phyloP scores from a whole-genome alignment of 257 asterid genomes.

The Nicotiana benthamiana region DNA sequence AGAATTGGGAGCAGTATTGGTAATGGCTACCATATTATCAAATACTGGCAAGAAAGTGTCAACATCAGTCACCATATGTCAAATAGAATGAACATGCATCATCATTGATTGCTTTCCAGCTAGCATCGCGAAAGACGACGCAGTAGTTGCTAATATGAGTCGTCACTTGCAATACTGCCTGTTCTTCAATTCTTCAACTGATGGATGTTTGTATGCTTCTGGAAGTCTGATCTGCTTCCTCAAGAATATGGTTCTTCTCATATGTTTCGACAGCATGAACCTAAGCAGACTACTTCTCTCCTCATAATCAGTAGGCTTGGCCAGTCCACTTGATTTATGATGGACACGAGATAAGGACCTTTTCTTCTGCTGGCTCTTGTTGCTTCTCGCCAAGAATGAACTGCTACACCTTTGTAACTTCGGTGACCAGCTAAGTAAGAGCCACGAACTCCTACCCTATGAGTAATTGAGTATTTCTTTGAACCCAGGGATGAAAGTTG shows the following conservation, averaged over 20 bases:
- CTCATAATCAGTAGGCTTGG: neutral
- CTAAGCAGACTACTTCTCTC: neutral
- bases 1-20: too few relatives aligned
- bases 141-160: neutral
- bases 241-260: neutral
- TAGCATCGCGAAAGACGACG: neutral
- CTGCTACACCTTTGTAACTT: too few relatives aligned
- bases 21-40: too few relatives aligned
- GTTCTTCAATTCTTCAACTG: neutral
- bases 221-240: neutral
- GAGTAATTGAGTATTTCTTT: neutral
- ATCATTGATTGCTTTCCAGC: neutral
- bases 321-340: neutral
- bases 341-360: neutral
- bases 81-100: neutral
- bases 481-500: neutral
- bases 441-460: neutral
- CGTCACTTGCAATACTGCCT: neutral
- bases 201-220: neutral
- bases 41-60: too few relatives aligned
- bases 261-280: neutral
- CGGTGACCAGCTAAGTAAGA: too few relatives aligned
- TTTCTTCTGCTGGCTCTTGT: neutral
- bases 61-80: too few relatives aligned
- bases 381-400: too few relatives aligned